These are phyloP conservation scores for Flaveria ramosissima DNA, from an alignment of 129 eudicot species.

Conservation along the genomic window DNA sequence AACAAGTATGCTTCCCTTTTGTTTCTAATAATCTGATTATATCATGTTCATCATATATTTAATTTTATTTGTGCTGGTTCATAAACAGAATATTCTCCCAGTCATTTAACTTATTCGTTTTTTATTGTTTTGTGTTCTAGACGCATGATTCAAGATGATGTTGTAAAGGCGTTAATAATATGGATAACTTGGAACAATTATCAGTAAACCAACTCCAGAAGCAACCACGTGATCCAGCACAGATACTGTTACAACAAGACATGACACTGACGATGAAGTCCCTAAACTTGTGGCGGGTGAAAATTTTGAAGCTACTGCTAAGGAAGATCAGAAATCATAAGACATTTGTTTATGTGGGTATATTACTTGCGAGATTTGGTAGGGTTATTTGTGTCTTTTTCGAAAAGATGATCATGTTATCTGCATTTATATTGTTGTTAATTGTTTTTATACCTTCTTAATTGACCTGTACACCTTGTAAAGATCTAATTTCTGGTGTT, in stretches of 20 bases:
- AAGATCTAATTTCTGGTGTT: no score
- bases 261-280: conserved; percentile 62
- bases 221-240: conserved; percentile 39
- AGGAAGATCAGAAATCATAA: conserved; percentile 51
- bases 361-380: background rate
- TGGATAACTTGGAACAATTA: conserved; percentile 65
- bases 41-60: background rate
- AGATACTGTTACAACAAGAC: conserved; percentile 23
- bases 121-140: background rate
- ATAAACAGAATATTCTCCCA: conserved; percentile 64
- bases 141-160: background rate
- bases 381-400: background rate
- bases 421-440: background rate
- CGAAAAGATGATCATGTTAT: background rate
- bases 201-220: conserved; percentile 63
- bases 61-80: background rate
- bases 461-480: no score
- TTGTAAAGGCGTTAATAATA: conserved; percentile 62
- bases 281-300: conserved; percentile 61
- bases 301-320: conserved; percentile 75
- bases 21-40: background rate
- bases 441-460: background rate
- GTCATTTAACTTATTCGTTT: conserved; percentile 32
- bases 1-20: conserved; percentile 4
- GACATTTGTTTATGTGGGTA: background rate